Evolutionary conservation across 2,329 filamentous ascomycete species (phyloP), one percentile per base, ranked within the genome.

Genomic region (Cyphellophora europaea): DNA sequence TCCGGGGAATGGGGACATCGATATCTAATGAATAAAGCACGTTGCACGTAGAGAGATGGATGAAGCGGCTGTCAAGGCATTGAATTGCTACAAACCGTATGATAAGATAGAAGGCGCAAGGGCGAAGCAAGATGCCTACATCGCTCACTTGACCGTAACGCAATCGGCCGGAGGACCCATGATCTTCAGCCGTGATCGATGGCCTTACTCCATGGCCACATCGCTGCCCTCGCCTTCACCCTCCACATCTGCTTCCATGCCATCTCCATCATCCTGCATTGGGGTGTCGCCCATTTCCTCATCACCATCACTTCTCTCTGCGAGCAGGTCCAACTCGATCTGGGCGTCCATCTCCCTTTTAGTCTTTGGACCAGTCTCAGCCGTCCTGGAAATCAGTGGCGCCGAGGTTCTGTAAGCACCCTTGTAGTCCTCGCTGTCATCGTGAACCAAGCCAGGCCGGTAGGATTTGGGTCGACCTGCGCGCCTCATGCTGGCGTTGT

Each of bases 261-360:
- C 21, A n/a, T 25, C 21, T 8, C 8, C 21, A 25, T 25, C 21
- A 25, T 25, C 21, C 21, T 8, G 8, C 21, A 25, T 25, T n/a
- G 21, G 21, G 21, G 21, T 25, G 4, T 42, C 47, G 16, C 46
- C 47, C 18, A 40, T 32, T 29, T 45, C 45, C 36, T 45, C 44
- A 19, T 49, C 47, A 11, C 49, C 47, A 21, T 46, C 45, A 19
- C 48, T 51, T 16, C 47, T 28, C 37, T 50, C 48, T 6, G 48
- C 48, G 12, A 51, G 41, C 32, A 51, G 28, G 37, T 49, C 47
- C 33, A 47, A 38, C 11, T 41, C 44, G 25, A 51, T 49, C 30
- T 51, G 47, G 31, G 48, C 48, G 30, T 46, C 43, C 29, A 49
- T 36, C 35, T 40, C 19, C 33, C 35, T 31, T 33, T 38, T 25